Evolutionary conservation across 192 early-diverging fungal genomes (phyloP).

Genomic region (Linnemannia hyalina): DNA sequence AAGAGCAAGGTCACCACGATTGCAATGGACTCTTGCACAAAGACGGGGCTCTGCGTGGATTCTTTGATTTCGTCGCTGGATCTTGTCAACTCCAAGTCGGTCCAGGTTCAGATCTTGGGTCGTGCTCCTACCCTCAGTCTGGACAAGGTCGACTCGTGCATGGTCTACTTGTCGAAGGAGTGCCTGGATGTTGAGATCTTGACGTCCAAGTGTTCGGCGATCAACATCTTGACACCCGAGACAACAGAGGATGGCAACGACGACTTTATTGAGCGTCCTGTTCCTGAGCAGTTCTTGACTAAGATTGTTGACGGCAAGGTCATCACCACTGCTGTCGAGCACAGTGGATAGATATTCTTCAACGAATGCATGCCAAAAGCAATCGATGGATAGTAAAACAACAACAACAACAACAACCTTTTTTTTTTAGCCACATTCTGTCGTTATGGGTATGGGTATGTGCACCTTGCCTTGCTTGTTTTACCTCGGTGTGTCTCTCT

Average conservation of each 20-base stretch:
- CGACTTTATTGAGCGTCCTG: constrained; percentile 85
- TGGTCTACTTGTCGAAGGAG: constrained; percentile 88
- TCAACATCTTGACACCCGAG: constrained; percentile 89
- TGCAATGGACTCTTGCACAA: constrained; percentile 90
- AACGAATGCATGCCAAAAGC: background rate
- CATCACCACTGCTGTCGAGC: constrained; percentile 88
- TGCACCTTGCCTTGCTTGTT: too few relatives aligned
- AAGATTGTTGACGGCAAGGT: constrained; percentile 86
- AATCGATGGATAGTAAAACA: background rate
- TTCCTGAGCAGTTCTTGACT: constrained; percentile 95
- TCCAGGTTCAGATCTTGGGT: constrained; percentile 89
- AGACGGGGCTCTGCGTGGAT: constrained; percentile 88
- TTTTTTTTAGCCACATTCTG: background rate
- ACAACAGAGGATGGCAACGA: constrained; percentile 75
- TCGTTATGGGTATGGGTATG: too few relatives aligned
- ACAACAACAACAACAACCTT: background rate
- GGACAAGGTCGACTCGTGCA: constrained; percentile 94
- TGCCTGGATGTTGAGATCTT: constrained; percentile 87
- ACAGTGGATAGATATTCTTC: constrained; percentile 66
- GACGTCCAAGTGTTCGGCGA: constrained; percentile 92
- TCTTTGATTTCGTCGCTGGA: constrained; percentile 88
- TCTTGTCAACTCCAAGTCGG: constrained; percentile 90
- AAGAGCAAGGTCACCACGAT: constrained; percentile 95
- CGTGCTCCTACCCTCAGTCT: constrained; percentile 86
- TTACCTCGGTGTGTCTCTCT: too few relatives aligned